Percentiles rank a stretch among this genome's conserved stretches.
Conservation (phyloP, 345 rosid species). For the Dovyalis caffra region DNA sequence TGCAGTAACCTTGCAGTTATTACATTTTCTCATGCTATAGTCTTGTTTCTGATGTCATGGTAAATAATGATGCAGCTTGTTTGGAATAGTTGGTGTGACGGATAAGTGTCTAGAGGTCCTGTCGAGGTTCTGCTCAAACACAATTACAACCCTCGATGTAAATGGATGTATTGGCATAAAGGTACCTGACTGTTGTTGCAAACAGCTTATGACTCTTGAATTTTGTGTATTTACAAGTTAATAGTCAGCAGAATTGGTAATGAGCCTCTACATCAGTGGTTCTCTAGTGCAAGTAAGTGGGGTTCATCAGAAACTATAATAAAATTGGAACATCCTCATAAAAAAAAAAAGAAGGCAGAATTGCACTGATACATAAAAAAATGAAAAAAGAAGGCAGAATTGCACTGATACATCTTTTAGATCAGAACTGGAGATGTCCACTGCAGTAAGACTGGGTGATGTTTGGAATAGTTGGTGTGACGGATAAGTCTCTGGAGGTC, state of each 20-base stretch:
- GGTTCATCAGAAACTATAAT: too few species aligned
- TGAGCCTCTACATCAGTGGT: background rate
- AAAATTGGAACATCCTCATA: too few species aligned
- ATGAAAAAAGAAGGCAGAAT: too few species aligned
- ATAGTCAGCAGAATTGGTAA: background rate
- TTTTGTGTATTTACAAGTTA: background rate
- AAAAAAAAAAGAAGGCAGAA: too few species aligned
- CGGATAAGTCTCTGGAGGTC: conserved; percentile 69
- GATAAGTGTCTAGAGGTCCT: conserved; percentile 75
- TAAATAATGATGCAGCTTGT: conserved; percentile 59
- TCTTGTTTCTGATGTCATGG: conserved; percentile 18
- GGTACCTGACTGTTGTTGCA: conserved; percentile 35
- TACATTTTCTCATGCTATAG: background rate
- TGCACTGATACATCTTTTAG: background rate
- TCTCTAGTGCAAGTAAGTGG: background rate
- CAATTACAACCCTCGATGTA: conserved; percentile 80
- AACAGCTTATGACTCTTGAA: background rate
- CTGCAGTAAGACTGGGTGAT: too few species aligned
- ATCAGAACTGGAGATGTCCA: conserved; percentile 8
- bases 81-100: conserved; percentile 90
- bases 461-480: conserved; percentile 93
- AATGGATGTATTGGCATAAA: conserved; percentile 90
- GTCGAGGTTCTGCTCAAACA: conserved; percentile 61
- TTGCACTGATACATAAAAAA: too few species aligned
- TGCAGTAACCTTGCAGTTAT: background rate